Percentiles rank a stretch among this genome's conserved stretches.
Evolutionary conservation across 164 flowering plant species (phyloP).

Genomic region (Berberis vulgaris): DNA sequence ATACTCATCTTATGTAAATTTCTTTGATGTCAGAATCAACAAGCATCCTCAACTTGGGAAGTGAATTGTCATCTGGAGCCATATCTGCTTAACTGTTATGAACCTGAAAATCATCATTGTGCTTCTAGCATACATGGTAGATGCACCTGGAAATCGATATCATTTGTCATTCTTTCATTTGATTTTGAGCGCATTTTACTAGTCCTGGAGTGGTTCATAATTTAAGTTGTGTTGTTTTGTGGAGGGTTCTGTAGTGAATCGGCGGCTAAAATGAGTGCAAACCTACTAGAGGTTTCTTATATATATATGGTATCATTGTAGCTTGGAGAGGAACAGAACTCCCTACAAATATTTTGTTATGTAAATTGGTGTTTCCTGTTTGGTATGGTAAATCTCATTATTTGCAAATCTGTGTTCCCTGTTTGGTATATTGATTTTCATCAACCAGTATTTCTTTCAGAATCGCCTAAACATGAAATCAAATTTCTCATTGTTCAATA

Average conservation of each 20-base stretch:
- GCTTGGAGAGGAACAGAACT: constrained; percentile 6
- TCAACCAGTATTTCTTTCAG: too few relatives aligned
- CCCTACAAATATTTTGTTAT: neutral
- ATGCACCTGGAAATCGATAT: neutral
- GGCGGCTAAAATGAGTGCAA: neutral
- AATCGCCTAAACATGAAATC: too few relatives aligned
- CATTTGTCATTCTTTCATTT: constrained; percentile 4
- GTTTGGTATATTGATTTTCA: too few relatives aligned
- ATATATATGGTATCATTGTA: neutral
- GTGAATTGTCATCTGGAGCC: constrained; percentile 5
- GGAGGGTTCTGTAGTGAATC: constrained; percentile 4
- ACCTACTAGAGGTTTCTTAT: neutral
- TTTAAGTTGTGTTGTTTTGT: neutral
- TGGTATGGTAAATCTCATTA: too few relatives aligned
- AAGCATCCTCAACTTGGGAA: constrained; percentile 1
- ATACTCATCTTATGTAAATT: too few relatives aligned
- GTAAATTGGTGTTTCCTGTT: neutral
- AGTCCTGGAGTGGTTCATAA: neutral
- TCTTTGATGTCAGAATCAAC: constrained; percentile 4
- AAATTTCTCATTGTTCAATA: too few relatives aligned
- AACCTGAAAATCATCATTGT: neutral
- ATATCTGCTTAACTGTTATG: constrained; percentile 5
- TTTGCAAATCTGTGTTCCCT: too few relatives aligned
- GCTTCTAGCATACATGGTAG: neutral
- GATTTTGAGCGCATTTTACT: neutral